A percentile compares a stretch with the other conserved stretches of the same genome.
Conservation (phyloP, 441 rosid species). For the Isatis lusitanica region DNA sequence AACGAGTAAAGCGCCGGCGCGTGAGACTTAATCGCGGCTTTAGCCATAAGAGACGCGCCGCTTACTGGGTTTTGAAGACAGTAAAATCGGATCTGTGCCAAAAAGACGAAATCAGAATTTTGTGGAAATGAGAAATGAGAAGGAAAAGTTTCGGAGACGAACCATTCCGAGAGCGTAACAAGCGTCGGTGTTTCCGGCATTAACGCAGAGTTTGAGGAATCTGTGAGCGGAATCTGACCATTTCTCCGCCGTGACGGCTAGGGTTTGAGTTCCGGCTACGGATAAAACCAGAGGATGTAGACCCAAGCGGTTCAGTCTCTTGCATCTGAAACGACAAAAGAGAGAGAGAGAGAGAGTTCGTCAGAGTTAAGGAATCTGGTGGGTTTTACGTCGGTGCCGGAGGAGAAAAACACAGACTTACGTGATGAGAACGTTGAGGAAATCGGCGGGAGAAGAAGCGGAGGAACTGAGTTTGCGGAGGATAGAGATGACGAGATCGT, state of each 20-base stretch:
- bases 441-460: conserved; percentile 65
- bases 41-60: conserved; percentile 83
- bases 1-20: conserved; percentile 78
- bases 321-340: conserved; percentile 53
- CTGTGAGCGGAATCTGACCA: conserved; percentile 78
- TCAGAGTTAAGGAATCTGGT: neutral
- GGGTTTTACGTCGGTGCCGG: neutral
- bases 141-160: conserved; percentile 6
- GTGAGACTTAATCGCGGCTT: conserved; percentile 80
- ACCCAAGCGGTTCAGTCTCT: conserved; percentile 49
- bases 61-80: conserved; percentile 58
- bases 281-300: conserved; percentile 58
- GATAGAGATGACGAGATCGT: conserved; percentile 65
- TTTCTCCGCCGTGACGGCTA: conserved; percentile 51
- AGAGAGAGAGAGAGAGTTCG: neutral
- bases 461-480: conserved; percentile 61
- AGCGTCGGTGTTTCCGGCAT: conserved; percentile 73
- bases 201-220: conserved; percentile 61
- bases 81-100: conserved; percentile 83
- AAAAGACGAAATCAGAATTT: neutral
- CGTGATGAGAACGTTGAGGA: conserved; percentile 57
- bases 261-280: conserved; percentile 45
- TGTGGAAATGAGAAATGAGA: neutral
- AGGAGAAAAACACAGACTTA: conserved; percentile 31
- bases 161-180: conserved; percentile 83